Evolutionary conservation across 805 yeast species (phyloP).

Genomic region (Lipomyces oligophaga): DNA sequence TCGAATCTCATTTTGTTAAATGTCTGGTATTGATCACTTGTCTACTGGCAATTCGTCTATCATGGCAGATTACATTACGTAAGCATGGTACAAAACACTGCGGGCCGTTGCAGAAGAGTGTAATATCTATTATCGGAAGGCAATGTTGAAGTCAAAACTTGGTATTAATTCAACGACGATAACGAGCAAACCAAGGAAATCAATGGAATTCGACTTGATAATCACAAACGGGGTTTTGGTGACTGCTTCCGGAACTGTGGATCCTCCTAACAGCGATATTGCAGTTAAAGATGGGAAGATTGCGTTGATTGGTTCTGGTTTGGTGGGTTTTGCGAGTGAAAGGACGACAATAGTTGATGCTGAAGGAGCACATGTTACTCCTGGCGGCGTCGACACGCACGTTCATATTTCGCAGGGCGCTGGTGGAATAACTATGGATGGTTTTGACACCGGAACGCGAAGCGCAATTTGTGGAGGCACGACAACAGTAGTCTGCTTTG

Average conservation of each 20-base stretch:
- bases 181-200: too few species aligned
- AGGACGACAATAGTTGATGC: slow-evolving; percentile 42
- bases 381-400: slow-evolving; percentile 52
- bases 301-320: slow-evolving; percentile 38
- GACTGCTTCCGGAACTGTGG: slow-evolving; percentile 15
- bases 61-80: too few species aligned
- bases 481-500: slow-evolving; percentile 48
- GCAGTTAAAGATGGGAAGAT: slow-evolving; percentile 44
- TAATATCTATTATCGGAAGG: too few species aligned
- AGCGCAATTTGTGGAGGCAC: slow-evolving; percentile 52
- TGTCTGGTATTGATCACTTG: too few species aligned
- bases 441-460: slow-evolving; percentile 45
- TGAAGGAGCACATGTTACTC: slow-evolving; percentile 47
- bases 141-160: too few species aligned
- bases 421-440: slow-evolving; percentile 44
- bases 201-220: slow-evolving; percentile 29
- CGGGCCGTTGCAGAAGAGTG: too few species aligned
- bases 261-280: slow-evolving; percentile 37
- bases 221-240: slow-evolving; percentile 32
- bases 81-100: too few species aligned
- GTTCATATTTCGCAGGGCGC: slow-evolving; percentile 47
- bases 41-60: too few species aligned
- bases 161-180: too few species aligned
- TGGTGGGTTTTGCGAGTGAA: slow-evolving; percentile 28
- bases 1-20: too few species aligned